Conservation (phyloP, 352 stramenopile genomes). For the Globisporangium megalacanthum region DNA sequence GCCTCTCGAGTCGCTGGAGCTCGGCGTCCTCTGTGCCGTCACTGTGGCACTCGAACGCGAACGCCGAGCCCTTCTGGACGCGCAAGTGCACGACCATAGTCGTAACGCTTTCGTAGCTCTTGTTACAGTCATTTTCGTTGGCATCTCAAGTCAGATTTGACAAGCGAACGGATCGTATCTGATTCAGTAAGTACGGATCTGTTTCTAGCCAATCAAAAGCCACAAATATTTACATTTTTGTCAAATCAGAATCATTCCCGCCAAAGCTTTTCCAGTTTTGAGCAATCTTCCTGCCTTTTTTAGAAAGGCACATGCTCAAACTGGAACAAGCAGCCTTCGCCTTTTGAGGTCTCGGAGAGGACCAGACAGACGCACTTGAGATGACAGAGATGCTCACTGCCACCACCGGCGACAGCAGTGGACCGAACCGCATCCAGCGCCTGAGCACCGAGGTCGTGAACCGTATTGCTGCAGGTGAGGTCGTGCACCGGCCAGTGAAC, state of each 20-base stretch:
- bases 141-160: too few species aligned
- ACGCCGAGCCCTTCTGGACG: conserved; percentile 64
- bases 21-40: conserved; percentile 5
- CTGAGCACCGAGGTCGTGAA: conserved; percentile 92
- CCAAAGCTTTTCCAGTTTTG: background rate
- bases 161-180: too few species aligned
- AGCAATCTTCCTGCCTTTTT: too few species aligned
- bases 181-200: too few species aligned
- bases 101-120: conserved; percentile 2
- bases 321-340: background rate
- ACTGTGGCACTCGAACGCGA: conserved; percentile 57
- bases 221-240: background rate
- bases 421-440: conserved; percentile 69
- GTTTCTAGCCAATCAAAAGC: background rate
- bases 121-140: too few species aligned
- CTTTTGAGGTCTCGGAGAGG: background rate
- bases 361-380: background rate
- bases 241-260: too few species aligned
- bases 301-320: conserved; percentile 12
- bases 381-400: background rate
- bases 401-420: background rate
- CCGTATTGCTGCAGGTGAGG: conserved; percentile 93
- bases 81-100: conserved; percentile 27
- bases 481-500: conserved; percentile 93
- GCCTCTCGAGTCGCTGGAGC: conserved; percentile 17